Conservation (phyloP, 164 flowering plant genomes). For the Euptelea pleiosperma region DNA sequence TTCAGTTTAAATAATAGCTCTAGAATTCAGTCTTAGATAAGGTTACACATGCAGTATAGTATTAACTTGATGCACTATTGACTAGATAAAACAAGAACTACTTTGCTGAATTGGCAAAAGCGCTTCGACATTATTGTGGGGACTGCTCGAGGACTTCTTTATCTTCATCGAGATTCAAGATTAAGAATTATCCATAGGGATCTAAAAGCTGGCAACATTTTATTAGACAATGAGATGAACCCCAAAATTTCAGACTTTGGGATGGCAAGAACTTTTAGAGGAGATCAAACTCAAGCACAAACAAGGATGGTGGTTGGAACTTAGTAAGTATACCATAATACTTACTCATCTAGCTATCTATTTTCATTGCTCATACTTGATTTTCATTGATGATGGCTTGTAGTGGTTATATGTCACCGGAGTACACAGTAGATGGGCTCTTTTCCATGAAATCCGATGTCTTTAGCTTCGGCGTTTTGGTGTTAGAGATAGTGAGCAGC, state of each 20-base stretch:
- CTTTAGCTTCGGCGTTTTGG: constrained; percentile 51
- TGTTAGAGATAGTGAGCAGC: constrained; percentile 53
- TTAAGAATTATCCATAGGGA: constrained; percentile 6
- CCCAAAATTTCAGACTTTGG: constrained; percentile 32
- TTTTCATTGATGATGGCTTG: constrained; percentile 4
- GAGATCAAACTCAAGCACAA: constrained; percentile 28
- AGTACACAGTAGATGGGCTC: constrained; percentile 47
- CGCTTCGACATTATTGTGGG: constrained; percentile 34
- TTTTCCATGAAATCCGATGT: constrained; percentile 55
- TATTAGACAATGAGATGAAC: constrained; percentile 29
- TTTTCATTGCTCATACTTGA: too few species aligned
- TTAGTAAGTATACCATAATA: constrained; percentile 41
- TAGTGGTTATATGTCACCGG: constrained; percentile 66
- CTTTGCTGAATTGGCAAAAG: constrained; percentile 29
- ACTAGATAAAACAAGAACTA: constrained; percentile 18
- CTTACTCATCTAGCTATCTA: too few species aligned
- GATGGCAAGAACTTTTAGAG: constrained; percentile 25
- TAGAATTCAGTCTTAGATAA: too few species aligned
- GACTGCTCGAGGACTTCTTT: constrained; percentile 40
- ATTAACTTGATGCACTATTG: background rate
- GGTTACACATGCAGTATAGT: too few species aligned
- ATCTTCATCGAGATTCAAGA: constrained; percentile 45
- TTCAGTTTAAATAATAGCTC: too few species aligned
- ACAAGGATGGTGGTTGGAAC: constrained; percentile 47
- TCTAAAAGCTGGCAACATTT: constrained; percentile 28